Base-by-base conservation (phyloP, 1,284 basidiomycete genomes). In the Bjerkandera adusta region DNA sequence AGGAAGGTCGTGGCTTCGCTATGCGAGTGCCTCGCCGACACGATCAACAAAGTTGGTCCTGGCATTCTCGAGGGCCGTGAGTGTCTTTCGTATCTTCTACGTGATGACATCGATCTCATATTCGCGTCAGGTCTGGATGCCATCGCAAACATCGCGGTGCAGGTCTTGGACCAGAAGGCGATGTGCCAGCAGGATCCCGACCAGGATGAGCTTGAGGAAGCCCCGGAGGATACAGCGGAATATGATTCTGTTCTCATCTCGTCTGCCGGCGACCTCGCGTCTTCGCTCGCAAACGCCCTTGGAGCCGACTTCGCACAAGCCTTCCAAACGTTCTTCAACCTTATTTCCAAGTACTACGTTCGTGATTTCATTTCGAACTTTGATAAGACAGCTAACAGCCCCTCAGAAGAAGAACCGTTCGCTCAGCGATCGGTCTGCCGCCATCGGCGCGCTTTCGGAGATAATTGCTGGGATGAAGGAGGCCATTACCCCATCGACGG, bases 171-270 rank as follows among this genome's bases (percentile, higher is more conserved):
- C 63, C 89, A 93, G 68, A 95, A 95, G 71, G 90, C 92, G 0
- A 78, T 92, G 55, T 97, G 95, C 69, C 97, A 99, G 69, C 85
- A 96, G 65, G 94, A 97, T 65, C 92, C 93, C 43, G 96, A 98
- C 63, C 91, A 90, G 54, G 95, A 96, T 56, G 92, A 93, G 55
- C 76, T 77, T 4, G 90, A 92, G 43, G 84, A 85, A 51, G 85
- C 83, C 24, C 81, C 77, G 11, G 87, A 90, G 61, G 89, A 89
- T 54, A 88, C 90, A 56, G 95, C 95, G 5, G 97, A 99, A 71
- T 97, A 96, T 67, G 97, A 99, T 68, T 92, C 94, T 12, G 89
- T 96, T 35, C 79, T 99, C 49, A 89, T 99, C 64, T 92, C 91
- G 27, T 89, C 94, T 29, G 96, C 97, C 21, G 89, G 89, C 41